Conservation (phyloP, 768 basidiomycete genomes). For the Lactifluus piperatus region DNA sequence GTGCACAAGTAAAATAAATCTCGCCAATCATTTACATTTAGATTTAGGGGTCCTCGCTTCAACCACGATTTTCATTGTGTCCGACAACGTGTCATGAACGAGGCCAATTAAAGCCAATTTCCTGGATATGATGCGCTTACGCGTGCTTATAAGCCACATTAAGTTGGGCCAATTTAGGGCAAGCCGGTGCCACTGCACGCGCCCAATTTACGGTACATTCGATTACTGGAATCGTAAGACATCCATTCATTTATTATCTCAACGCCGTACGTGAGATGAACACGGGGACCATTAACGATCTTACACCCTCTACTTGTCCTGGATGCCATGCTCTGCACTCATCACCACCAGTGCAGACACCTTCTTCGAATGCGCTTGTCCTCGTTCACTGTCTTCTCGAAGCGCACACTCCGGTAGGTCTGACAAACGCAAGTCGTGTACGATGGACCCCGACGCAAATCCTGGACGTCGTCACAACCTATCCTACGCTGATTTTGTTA, state of each 20-base stretch:
- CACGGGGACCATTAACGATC: constrained; percentile 9
- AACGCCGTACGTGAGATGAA: constrained; percentile 9
- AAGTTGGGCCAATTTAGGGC: neutral
- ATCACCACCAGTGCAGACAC: neutral
- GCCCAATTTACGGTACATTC: constrained; percentile 8
- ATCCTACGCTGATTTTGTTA: neutral
- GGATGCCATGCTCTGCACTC: neutral
- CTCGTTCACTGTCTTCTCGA: neutral
- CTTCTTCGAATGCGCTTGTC: neutral
- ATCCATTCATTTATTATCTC: constrained; percentile 1
- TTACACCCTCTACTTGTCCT: neutral
- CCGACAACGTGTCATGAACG: constrained; percentile 17
- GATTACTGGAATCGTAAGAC: constrained; percentile 5
- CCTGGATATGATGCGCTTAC: neutral
- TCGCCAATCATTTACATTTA: constrained; percentile 6
- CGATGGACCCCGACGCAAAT: neutral
- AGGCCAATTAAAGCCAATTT: constrained; percentile 8
- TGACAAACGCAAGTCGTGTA: neutral
- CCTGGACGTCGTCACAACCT: neutral
- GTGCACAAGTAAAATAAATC: neutral
- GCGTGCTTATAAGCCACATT: constrained; percentile 10
- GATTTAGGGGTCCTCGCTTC: neutral
- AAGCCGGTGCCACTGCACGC: constrained; percentile 9
- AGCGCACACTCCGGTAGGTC: neutral
- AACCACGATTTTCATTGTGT: neutral